These are phyloP conservation scores for Solanum arcanum DNA, from an alignment of 257 asterid genomes.

Conservation along the genomic window DNA sequence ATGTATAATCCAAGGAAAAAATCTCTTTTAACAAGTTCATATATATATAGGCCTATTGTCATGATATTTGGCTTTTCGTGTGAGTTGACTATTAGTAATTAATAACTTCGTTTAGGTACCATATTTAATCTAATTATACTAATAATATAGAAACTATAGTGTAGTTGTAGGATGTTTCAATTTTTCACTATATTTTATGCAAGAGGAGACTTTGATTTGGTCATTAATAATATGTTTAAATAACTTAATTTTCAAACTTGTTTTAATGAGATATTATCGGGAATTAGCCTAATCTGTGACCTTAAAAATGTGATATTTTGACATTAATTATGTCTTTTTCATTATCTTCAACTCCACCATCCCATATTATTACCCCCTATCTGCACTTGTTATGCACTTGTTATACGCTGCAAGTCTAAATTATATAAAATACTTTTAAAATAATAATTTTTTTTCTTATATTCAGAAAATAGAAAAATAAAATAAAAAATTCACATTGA, in stretches of 20 bases:
- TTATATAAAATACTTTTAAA: too few relatives aligned
- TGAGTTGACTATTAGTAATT: background rate
- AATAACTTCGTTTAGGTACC: background rate
- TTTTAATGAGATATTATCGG: background rate
- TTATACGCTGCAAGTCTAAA: too few relatives aligned
- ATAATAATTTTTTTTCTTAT: too few relatives aligned
- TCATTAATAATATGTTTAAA: background rate
- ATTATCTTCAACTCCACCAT: background rate
- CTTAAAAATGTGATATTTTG: too few relatives aligned
- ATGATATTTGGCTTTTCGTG: background rate
- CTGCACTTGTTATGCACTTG: too few relatives aligned
- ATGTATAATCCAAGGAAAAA: background rate
- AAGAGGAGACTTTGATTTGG: background rate
- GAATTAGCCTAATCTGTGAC: background rate
- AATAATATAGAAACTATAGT: background rate
- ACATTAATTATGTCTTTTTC: too few relatives aligned
- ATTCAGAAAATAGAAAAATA: too few relatives aligned
- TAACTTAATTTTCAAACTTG: background rate
- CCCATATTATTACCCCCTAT: background rate
- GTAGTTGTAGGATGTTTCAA: background rate
- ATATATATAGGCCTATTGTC: background rate
- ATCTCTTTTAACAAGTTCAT: background rate
- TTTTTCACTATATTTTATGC: background rate
- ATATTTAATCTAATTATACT: background rate
- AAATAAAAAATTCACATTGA: too few relatives aligned